Percentiles rank a stretch among this genome's conserved stretches.
Conservation (phyloP, 768 basidiomycete species). For the Psilocybe subaeruginosa region DNA sequence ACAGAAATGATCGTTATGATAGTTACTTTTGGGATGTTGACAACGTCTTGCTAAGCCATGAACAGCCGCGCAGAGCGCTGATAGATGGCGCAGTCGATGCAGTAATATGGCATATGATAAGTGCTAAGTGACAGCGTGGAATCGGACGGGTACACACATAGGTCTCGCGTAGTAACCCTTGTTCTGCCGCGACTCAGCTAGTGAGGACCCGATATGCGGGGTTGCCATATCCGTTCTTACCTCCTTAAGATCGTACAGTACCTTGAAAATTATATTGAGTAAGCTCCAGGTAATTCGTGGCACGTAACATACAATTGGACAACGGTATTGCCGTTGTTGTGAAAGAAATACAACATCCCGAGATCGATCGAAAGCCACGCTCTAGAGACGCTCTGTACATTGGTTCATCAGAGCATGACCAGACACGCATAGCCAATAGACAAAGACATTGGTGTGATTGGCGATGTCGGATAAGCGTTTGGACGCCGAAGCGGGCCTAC, state of each 20-base stretch:
- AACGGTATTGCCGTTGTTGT: neutral
- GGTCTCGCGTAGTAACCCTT: conserved; percentile 11
- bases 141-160: conserved; percentile 3
- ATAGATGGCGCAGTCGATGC: conserved; percentile 12
- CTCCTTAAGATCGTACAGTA: neutral
- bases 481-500: conserved; percentile 3
- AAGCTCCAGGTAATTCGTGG: conserved; percentile 5
- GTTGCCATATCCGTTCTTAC: neutral
- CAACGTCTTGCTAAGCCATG: neutral
- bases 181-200: conserved; percentile 8
- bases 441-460: neutral
- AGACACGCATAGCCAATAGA: neutral
- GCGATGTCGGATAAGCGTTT: conserved; percentile 8
- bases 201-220: conserved; percentile 3
- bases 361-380: conserved; percentile 2
- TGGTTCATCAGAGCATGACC: neutral
- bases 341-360: neutral
- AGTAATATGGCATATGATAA: conserved; percentile 5
- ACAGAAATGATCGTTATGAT: neutral
- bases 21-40: neutral
- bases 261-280: neutral
- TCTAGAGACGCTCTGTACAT: neutral
- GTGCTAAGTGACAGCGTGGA: conserved; percentile 18
- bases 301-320: neutral
- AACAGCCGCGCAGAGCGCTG: neutral